Evolutionary conservation across 2,329 filamentous ascomycete genomes (phyloP).

Genomic region (Fusarium tjaetaba): DNA sequence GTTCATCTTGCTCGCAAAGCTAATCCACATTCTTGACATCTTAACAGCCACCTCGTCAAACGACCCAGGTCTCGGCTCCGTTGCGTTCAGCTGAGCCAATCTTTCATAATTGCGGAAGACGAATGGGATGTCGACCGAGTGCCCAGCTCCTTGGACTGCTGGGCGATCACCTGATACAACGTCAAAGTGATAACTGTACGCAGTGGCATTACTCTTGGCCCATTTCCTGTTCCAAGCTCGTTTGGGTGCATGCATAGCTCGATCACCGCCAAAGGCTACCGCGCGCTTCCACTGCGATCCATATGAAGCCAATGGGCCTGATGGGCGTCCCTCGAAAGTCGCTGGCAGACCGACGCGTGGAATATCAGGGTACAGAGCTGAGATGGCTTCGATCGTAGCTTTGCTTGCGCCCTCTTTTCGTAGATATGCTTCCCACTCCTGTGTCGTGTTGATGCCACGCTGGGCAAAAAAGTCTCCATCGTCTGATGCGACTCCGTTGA

Average conservation of each 20-base stretch:
- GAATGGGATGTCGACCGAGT: slow-evolving; percentile 20
- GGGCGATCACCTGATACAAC: slow-evolving; percentile 21
- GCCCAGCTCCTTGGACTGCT: slow-evolving; percentile 15
- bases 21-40: slow-evolving; percentile 30
- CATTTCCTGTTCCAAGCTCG: slow-evolving; percentile 22
- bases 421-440: slow-evolving; percentile 20
- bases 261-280: slow-evolving; percentile 14
- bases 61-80: slow-evolving; percentile 1
- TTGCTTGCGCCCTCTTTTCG: slow-evolving; percentile 12
- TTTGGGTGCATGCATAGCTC: slow-evolving; percentile 28
- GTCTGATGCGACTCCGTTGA: slow-evolving; percentile 7
- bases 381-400: slow-evolving; percentile 5
- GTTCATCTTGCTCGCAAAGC: slow-evolving; percentile 6
- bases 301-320: neutral
- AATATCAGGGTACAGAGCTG: slow-evolving; percentile 20
- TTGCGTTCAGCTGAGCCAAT: neutral
- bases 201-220: neutral
- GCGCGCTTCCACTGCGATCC: slow-evolving; percentile 31
- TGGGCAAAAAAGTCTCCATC: slow-evolving; percentile 27
- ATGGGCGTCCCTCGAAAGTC: slow-evolving; percentile 14
- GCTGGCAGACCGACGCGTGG: slow-evolving; percentile 6
- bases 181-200: slow-evolving; percentile 26
- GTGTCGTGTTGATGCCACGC: slow-evolving; percentile 15
- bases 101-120: slow-evolving; percentile 11
- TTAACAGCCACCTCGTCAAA: slow-evolving; percentile 2